Evolutionary conservation across 495 filamentous ascomycete species (phyloP).

Genomic region (Paragyromitra xinjiangensis): DNA sequence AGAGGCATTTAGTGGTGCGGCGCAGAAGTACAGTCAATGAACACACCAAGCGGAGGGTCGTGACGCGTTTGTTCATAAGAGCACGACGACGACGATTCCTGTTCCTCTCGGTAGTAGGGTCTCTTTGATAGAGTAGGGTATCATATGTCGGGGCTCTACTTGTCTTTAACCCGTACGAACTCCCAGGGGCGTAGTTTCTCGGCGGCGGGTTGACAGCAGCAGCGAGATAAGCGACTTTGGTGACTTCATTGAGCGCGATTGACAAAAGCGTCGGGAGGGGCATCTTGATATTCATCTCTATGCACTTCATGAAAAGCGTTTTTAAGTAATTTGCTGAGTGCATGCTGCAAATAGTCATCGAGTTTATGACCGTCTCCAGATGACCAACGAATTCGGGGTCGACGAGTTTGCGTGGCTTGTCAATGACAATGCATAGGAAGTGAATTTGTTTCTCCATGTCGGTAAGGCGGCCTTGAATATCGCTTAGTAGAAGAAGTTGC

Average conservation of each 20-base stretch:
- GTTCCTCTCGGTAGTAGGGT: not conserved
- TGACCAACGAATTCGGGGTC: conserved; percentile 6
- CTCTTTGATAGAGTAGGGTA: not conserved
- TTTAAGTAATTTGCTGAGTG: conserved; percentile 16
- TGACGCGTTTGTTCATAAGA: not conserved
- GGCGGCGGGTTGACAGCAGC: not conserved
- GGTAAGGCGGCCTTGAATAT: conserved; percentile 8
- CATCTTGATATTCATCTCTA: not conserved
- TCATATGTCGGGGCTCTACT: not conserved
- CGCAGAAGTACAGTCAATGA: conserved; percentile 5
- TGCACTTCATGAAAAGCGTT: not conserved
- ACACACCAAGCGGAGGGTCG: conserved; percentile 12
- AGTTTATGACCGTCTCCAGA: not conserved
- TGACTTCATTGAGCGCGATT: conserved; percentile 12
- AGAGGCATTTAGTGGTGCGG: conserved; percentile 6
- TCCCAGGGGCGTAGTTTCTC: not conserved
- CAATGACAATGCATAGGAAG: not conserved
- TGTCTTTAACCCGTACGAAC: not conserved
- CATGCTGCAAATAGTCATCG: conserved; percentile 7
- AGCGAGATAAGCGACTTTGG: not conserved
- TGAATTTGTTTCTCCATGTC: not conserved
- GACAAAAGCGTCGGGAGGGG: conserved; percentile 11
- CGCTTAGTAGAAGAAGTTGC: conserved; percentile 6
- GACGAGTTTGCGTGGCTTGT: conserved; percentile 10
- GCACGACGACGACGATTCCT: not conserved